These are phyloP conservation scores for Rhodosporidiobolus odoratus DNA, from an alignment of 768 basidiomycete species.

Conservation along the genomic window DNA sequence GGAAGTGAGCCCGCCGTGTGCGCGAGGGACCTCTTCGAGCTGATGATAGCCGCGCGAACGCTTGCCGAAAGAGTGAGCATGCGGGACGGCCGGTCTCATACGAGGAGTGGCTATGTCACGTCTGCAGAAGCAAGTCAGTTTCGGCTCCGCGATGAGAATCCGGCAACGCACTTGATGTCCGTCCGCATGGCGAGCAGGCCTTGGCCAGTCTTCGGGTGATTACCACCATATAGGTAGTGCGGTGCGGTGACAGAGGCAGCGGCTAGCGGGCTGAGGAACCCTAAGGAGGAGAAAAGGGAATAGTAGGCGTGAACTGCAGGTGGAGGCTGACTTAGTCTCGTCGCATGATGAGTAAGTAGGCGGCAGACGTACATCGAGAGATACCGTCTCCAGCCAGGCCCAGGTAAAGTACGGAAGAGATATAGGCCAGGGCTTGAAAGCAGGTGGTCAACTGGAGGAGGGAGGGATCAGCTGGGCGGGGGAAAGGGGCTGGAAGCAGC, in stretches of 20 bases:
- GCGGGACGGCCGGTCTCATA: background rate
- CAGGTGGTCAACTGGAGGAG: conserved; percentile 9
- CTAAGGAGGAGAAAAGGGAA: conserved; percentile 19
- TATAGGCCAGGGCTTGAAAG: conserved; percentile 20
- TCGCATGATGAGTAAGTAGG: background rate
- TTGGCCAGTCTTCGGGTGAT: background rate
- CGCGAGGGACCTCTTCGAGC: background rate
- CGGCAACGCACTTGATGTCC: background rate
- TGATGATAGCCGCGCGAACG: background rate
- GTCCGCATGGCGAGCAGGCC: background rate
- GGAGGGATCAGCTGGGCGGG: background rate
- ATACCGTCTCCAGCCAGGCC: conserved; percentile 3
- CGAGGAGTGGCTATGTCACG: background rate
- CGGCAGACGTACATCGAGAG: conserved; percentile 5
- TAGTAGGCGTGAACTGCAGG: conserved; percentile 31
- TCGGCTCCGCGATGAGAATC: background rate
- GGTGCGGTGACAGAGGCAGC: conserved; percentile 16
- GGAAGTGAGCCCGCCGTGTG: background rate
- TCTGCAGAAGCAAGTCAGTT: background rate
- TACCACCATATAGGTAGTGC: conserved; percentile 10
- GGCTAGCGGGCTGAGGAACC: conserved; percentile 12
- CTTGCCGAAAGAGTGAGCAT: background rate
- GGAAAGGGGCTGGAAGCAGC: background rate
- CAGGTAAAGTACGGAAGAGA: conserved; percentile 7
- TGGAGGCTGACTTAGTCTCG: too few relatives aligned